Evolutionary conservation across 345 rosid genomes (phyloP).

Genomic region (Lagerstroemia speciosa): DNA sequence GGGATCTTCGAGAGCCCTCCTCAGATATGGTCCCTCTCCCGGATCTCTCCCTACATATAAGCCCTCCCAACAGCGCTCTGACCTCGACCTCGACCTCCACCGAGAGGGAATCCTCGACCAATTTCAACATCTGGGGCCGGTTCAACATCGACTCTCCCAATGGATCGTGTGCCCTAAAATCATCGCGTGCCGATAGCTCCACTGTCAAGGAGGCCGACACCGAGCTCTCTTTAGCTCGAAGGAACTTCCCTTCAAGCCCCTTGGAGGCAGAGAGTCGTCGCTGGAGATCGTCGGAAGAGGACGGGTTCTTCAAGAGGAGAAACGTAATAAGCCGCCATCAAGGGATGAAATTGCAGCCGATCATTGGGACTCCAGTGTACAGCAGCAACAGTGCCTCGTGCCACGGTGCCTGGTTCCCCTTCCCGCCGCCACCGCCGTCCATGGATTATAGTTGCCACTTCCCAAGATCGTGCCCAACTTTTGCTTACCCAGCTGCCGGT

Average conservation of each 20-base stretch:
- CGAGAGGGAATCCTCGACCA: slow-evolving; percentile 6
- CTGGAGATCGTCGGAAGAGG: background rate
- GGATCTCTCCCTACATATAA: slow-evolving; percentile 53
- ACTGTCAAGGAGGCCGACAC: slow-evolving; percentile 23
- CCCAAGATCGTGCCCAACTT: background rate
- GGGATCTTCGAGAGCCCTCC: background rate
- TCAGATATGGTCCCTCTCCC: slow-evolving; percentile 11
- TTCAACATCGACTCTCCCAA: background rate
- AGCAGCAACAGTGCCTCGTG: background rate
- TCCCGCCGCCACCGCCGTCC: slow-evolving; percentile 10
- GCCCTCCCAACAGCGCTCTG: slow-evolving; percentile 32
- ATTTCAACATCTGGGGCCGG: slow-evolving; percentile 24
- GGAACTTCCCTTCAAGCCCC: background rate
- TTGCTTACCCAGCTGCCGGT: background rate
- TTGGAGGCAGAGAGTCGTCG: slow-evolving; percentile 10
- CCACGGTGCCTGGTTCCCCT: background rate
- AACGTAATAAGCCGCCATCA: slow-evolving; percentile 6
- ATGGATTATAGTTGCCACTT: slow-evolving; percentile 1
- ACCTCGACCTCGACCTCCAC: slow-evolving; percentile 25
- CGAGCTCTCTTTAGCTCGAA: slow-evolving; percentile 32
- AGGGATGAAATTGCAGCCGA: slow-evolving; percentile 26
- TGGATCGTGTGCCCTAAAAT: slow-evolving; percentile 12
- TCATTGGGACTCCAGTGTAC: slow-evolving; percentile 38
- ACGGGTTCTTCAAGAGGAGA: slow-evolving; percentile 4
- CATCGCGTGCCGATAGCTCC: slow-evolving; percentile 19